These are phyloP conservation scores for Physocladia obscura DNA, from an alignment of 192 early-diverging fungal species.

Conservation along the genomic window DNA sequence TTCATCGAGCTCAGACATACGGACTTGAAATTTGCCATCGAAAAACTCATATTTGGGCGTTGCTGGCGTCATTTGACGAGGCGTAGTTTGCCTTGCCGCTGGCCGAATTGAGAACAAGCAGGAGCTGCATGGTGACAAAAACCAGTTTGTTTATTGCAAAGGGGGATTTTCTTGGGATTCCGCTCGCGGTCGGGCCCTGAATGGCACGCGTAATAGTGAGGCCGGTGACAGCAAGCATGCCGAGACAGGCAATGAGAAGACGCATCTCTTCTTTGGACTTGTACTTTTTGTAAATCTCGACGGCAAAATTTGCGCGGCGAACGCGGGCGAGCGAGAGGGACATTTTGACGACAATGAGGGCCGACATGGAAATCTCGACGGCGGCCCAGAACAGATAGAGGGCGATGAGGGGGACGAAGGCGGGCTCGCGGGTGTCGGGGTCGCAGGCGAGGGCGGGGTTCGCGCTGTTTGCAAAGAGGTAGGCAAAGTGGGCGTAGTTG, in stretches of 20 bases:
- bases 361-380: slow-evolving; percentile 4
- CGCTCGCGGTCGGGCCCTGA: too few species aligned
- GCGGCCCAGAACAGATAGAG: slow-evolving; percentile 13
- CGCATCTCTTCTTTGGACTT: slow-evolving; percentile 17
- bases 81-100: too few species aligned
- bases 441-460: not conserved
- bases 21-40: too few species aligned
- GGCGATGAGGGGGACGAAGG: slow-evolving; percentile 3
- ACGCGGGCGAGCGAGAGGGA: not conserved
- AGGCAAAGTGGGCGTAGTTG: not conserved
- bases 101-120: slow-evolving; percentile 11
- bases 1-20: too few species aligned
- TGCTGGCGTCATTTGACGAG: too few species aligned
- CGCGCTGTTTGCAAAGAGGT: not conserved
- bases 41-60: too few species aligned
- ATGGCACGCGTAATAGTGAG: slow-evolving; percentile 1
- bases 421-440: not conserved
- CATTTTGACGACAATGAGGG: slow-evolving; percentile 15
- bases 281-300: slow-evolving; percentile 18
- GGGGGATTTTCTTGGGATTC: not conserved
- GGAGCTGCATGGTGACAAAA: slow-evolving; percentile 21
- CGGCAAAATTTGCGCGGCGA: slow-evolving; percentile 4
- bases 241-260: slow-evolving; percentile 13
- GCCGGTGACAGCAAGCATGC: slow-evolving; percentile 9
- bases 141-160: slow-evolving; percentile 7